Percentiles rank a stretch among this genome's conserved stretches.
phyloP scores from a whole-genome alignment of 768 basidiomycete species.

The Mycena leptocephala region DNA sequence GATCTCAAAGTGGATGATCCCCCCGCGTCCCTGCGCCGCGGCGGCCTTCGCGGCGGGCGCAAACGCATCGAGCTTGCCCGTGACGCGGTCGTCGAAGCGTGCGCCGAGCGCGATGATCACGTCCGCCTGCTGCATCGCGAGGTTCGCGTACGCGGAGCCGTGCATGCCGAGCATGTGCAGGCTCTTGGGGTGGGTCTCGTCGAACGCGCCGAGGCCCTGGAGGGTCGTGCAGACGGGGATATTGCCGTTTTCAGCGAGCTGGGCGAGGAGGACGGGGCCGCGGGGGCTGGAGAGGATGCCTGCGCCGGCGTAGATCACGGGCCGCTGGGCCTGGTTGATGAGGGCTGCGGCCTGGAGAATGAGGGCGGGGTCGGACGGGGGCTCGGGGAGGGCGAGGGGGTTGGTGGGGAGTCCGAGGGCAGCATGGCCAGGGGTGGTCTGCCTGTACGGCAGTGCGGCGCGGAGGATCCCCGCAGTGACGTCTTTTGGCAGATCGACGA shows the following conservation, averaged over 20 bases:
- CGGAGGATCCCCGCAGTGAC: constrained; percentile 94
- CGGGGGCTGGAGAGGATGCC: constrained; percentile 88
- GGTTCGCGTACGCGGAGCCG: constrained; percentile 96
- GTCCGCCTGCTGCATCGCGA: constrained; percentile 98
- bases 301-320: constrained; percentile 94
- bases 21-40: constrained; percentile 88
- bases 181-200: constrained; percentile 89
- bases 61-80: constrained; percentile 90
- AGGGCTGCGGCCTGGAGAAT: constrained; percentile 90
- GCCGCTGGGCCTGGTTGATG: constrained; percentile 93
- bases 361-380: constrained; percentile 74
- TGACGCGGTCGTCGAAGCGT: constrained; percentile 98
- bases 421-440: constrained; percentile 82
- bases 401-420: constrained; percentile 83
- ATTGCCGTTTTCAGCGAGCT: constrained; percentile 88
- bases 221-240: constrained; percentile 98
- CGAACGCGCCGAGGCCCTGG: constrained; percentile 96
- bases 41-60: constrained; percentile 94
- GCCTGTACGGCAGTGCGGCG: constrained; percentile 87
- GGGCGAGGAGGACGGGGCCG: constrained; percentile 86
- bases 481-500: constrained; percentile 99
- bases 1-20: constrained; percentile 99
- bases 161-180: constrained; percentile 99
- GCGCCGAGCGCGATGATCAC: constrained; percentile 97
- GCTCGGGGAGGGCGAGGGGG: constrained; percentile 73